Conservation (phyloP, 495 filamentous ascomycete species). For the Trichoderma asperelloides region DNA sequence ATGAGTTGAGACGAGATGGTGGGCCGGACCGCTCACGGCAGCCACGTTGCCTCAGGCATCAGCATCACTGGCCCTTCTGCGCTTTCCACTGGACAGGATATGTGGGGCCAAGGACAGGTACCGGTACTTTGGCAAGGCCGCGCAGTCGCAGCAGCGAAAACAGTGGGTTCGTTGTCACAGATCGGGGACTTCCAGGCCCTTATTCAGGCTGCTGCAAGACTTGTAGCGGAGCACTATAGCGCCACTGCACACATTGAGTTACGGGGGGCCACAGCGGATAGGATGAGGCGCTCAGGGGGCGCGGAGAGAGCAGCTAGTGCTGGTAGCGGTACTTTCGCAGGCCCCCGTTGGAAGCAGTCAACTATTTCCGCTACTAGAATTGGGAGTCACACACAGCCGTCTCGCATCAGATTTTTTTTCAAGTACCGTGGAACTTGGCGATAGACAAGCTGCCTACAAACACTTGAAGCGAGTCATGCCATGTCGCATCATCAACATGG, state of each 20-base stretch:
- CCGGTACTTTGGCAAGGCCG: neutral
- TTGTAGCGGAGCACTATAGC: neutral
- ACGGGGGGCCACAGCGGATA: conserved; percentile 1
- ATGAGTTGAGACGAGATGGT: neutral
- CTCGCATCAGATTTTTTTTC: too few relatives aligned
- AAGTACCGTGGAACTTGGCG: too few relatives aligned
- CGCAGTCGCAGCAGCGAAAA: neutral
- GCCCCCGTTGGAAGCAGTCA: too few relatives aligned
- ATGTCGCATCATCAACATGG: neutral
- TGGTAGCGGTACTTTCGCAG: neutral
- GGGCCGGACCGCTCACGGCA: conserved; percentile 1
- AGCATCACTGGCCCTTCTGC: neutral
- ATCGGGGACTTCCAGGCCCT: neutral
- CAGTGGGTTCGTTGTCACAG: neutral
- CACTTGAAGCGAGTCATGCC: neutral
- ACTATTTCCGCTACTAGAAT: too few relatives aligned
- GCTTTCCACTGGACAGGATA: neutral
- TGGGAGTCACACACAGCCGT: too few relatives aligned
- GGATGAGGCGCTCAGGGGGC: conserved; percentile 2
- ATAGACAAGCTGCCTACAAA: too few relatives aligned
- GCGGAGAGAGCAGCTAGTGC: neutral
- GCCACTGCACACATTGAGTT: neutral
- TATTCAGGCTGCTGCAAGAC: neutral
- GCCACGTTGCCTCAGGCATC: conserved; percentile 7
- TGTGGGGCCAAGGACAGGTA: neutral